phyloP scores from a whole-genome alignment of 164 flowering plant species.

The Cinnamomum micranthum region DNA sequence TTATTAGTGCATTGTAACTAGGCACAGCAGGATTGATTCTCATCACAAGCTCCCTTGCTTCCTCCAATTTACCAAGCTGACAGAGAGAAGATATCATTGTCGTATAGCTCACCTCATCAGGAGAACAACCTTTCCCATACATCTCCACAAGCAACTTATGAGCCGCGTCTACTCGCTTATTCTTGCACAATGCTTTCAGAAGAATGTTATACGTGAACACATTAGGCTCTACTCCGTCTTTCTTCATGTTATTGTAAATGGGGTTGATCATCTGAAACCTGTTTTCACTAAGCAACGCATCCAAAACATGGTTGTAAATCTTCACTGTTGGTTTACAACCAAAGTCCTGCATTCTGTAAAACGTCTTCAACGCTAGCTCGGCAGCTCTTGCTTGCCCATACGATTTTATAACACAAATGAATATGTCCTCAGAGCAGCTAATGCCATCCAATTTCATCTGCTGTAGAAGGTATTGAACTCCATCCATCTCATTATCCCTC shows the following conservation, averaged over 20 bases:
- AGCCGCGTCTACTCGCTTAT: constrained; percentile 59
- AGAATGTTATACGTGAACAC: constrained; percentile 78
- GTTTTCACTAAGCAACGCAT: constrained; percentile 65
- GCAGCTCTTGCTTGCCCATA: constrained; percentile 43
- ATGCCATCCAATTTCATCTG: constrained; percentile 80
- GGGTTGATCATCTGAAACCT: constrained; percentile 68
- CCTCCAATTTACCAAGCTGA: constrained; percentile 48
- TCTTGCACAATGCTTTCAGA: constrained; percentile 82
- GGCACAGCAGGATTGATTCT: constrained; percentile 45
- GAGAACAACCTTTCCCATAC: constrained; percentile 61
- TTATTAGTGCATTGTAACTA: constrained; percentile 69
- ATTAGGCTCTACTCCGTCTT: constrained; percentile 71
- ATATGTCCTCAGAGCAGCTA: constrained; percentile 54
- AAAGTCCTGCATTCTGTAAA: constrained; percentile 70
- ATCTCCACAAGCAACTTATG: constrained; percentile 66
- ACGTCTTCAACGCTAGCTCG: constrained; percentile 70
- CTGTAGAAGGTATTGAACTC: constrained; percentile 66
- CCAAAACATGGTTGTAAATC: constrained; percentile 78
- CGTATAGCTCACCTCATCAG: constrained; percentile 76
- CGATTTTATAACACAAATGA: constrained; percentile 45
- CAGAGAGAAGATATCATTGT: constrained; percentile 74
- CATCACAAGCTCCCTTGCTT: constrained; percentile 56
- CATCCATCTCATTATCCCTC: constrained; percentile 41
- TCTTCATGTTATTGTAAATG: constrained; percentile 67
- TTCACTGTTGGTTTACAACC: constrained; percentile 61